Evolutionary conservation across 768 basidiomycete species (phyloP).

Genomic region (Termitomyces sp.): DNA sequence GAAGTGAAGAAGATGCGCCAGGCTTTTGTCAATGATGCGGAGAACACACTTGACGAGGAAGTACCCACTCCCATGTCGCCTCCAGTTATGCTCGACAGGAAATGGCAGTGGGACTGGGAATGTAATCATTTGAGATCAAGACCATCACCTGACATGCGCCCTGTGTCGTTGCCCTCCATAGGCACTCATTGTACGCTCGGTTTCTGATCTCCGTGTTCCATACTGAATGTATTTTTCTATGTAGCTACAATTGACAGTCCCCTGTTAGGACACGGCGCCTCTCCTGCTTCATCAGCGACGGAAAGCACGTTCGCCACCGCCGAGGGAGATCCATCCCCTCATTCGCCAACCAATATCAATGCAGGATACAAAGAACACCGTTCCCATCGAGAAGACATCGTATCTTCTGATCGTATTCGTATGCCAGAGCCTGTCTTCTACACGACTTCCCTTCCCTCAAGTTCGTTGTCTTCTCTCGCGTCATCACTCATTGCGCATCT

Average conservation of each 20-base stretch:
- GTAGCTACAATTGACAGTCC: neutral
- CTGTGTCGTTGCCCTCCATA: conserved; percentile 24
- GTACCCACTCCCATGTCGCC: neutral
- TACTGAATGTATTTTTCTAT: neutral
- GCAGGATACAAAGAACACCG: conserved; percentile 8
- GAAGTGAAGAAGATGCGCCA: conserved; percentile 44
- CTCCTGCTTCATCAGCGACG: conserved; percentile 7
- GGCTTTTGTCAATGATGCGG: conserved; percentile 12
- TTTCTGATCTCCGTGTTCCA: neutral
- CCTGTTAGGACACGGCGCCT: neutral
- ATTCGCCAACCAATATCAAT: conserved; percentile 1
- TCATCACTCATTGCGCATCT: conserved; percentile 29
- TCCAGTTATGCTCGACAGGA: conserved; percentile 12
- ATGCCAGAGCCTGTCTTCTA: conserved; percentile 38
- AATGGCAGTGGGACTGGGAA: conserved; percentile 9
- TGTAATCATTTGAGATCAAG: conserved; percentile 9
- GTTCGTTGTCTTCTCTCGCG: conserved; percentile 13
- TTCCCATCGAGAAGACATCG: conserved; percentile 31
- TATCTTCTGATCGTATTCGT: conserved; percentile 23
- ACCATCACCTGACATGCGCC: conserved; percentile 39
- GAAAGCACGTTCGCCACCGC: conserved; percentile 19
- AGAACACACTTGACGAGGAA: conserved; percentile 12
- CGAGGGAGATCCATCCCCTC: conserved; percentile 11
- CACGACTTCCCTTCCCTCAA: conserved; percentile 27
- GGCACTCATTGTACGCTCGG: conserved; percentile 19